Evolutionary conservation across 2,329 filamentous ascomycete genomes (phyloP).

Genomic region (Exophiala oligosperma): DNA sequence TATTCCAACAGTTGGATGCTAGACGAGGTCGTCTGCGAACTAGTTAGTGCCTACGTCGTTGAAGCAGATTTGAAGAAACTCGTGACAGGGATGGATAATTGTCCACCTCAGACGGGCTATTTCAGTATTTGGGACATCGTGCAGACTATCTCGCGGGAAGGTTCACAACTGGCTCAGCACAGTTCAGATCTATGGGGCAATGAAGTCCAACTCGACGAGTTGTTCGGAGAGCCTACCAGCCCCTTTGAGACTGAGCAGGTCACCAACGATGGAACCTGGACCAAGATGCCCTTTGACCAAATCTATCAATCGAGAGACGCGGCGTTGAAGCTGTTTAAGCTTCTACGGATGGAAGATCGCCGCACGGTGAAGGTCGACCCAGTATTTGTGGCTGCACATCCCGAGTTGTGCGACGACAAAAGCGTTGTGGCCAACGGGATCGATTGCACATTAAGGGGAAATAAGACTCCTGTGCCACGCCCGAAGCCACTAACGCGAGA

Average conservation of each 20-base stretch:
- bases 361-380: slow-evolving; percentile 2
- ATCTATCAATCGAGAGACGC: slow-evolving; percentile 3
- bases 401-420: slow-evolving; percentile 1
- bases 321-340: slow-evolving; percentile 6
- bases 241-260: slow-evolving; percentile 2
- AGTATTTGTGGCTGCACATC: not conserved
- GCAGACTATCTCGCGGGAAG: slow-evolving; percentile 5
- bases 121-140: slow-evolving; percentile 11
- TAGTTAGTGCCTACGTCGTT: slow-evolving; percentile 4
- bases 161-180: not conserved
- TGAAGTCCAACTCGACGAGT: not conserved
- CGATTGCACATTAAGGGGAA: slow-evolving; percentile 3
- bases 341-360: slow-evolving; percentile 6
- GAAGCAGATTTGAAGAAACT: slow-evolving; percentile 3
- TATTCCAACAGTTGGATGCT: slow-evolving; percentile 7
- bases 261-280: not conserved
- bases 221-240: not conserved
- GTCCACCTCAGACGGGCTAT: slow-evolving; percentile 3
- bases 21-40: slow-evolving; percentile 4
- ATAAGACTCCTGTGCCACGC: not conserved
- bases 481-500: slow-evolving; percentile 5
- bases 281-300: slow-evolving; percentile 1
- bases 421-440: slow-evolving; percentile 2
- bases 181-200: not conserved
- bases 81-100: not conserved